phyloP scores from a whole-genome alignment of 352 stramenopile genomes.

The Globisporangium takayamanum region DNA sequence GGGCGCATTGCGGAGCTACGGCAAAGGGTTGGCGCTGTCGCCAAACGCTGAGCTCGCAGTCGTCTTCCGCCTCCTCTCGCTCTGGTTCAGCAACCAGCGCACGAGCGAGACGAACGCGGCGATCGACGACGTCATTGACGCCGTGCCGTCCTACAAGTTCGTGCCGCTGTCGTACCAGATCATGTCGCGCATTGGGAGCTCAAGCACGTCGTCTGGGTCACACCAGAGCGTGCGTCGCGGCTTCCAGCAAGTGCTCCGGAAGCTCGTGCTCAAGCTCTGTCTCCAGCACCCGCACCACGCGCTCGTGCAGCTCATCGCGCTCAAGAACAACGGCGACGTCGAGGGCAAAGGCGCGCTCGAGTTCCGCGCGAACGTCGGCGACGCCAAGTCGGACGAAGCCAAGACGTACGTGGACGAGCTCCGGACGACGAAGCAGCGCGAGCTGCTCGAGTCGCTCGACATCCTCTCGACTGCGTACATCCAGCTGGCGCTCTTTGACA shows the following conservation, averaged over 20 bases:
- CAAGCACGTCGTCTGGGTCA: conserved; percentile 3
- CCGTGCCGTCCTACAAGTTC: conserved; percentile 94
- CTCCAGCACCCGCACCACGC: conserved; percentile 95
- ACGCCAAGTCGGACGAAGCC: conserved; percentile 62
- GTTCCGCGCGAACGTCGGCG: conserved; percentile 79
- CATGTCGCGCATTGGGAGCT: conserved; percentile 90
- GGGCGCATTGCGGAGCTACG: conserved; percentile 87
- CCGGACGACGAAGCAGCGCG: conserved; percentile 37
- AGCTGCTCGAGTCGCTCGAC: conserved; percentile 72
- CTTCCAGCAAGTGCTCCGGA: conserved; percentile 86
- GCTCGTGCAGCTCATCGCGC: conserved; percentile 92
- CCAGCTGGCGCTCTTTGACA: conserved; percentile 78
- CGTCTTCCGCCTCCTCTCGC: conserved; percentile 89
- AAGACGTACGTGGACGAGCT: conserved; percentile 57
- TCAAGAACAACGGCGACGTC: conserved; percentile 91
- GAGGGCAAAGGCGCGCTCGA: conserved; percentile 71
- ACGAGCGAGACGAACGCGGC: conserved; percentile 71
- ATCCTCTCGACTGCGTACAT: conserved; percentile 70
- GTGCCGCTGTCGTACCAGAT: conserved; percentile 97
- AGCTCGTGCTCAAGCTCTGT: conserved; percentile 90
- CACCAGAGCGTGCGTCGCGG: conserved; percentile 2
- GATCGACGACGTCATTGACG: conserved; percentile 74
- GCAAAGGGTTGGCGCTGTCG: conserved; percentile 47
- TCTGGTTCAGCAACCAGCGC: conserved; percentile 93
- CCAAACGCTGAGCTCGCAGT: conserved; percentile 76